These are phyloP conservation scores for Leccinum olivaceopallidum DNA, from an alignment of 768 basidiomycete species.

Conservation along the genomic window DNA sequence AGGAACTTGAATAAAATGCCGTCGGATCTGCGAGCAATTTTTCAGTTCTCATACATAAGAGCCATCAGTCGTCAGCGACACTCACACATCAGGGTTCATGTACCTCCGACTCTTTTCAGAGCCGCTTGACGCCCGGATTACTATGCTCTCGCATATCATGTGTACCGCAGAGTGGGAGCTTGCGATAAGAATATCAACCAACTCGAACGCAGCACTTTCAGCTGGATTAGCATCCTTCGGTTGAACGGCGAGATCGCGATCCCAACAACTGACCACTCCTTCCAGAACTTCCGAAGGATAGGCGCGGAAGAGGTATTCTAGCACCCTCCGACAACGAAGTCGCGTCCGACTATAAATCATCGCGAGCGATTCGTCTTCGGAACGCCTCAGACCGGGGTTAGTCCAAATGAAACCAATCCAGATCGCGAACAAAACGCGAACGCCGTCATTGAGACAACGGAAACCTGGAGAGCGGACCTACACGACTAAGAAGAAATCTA, in stretches of 20 bases:
- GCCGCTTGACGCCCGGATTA: constrained; percentile 51
- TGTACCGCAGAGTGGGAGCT: constrained; percentile 87
- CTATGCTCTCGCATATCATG: constrained; percentile 85
- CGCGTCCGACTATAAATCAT: constrained; percentile 68
- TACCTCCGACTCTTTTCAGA: constrained; percentile 63
- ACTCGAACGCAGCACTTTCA: constrained; percentile 66
- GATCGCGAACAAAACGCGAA: constrained; percentile 73
- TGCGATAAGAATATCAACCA: constrained; percentile 79
- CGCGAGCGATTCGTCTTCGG: constrained; percentile 67
- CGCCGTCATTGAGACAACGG: constrained; percentile 75
- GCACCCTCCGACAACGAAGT: constrained; percentile 68
- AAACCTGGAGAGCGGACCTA: constrained; percentile 73
- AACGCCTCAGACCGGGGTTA: constrained; percentile 43
- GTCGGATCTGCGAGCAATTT: constrained; percentile 58
- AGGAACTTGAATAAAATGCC: constrained; percentile 78
- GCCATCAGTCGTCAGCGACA: constrained; percentile 3
- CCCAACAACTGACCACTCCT: constrained; percentile 83
- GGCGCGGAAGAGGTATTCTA: constrained; percentile 85
- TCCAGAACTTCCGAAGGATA: constrained; percentile 83
- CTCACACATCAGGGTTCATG: constrained; percentile 68
- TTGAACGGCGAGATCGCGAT: constrained; percentile 50
- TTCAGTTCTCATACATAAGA: constrained; percentile 5
- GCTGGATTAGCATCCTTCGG: constrained; percentile 39
- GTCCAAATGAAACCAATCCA: constrained; percentile 67
- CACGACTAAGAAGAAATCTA: constrained; percentile 5